These are phyloP conservation scores for Erodium trifolium DNA, from an alignment of 441 rosid genomes.

Conservation along the genomic window DNA sequence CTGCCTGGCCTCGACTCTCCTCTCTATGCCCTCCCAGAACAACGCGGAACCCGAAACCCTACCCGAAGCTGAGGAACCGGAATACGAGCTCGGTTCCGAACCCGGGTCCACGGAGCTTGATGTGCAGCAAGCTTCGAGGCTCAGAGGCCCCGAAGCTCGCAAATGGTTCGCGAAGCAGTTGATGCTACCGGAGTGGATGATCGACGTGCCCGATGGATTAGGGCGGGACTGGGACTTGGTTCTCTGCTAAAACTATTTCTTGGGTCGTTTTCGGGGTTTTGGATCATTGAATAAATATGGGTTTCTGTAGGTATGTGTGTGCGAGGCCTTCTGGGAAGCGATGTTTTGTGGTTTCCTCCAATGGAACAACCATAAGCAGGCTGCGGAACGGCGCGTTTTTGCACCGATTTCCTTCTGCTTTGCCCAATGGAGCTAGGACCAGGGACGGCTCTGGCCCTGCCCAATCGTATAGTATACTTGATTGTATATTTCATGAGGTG, in stretches of 20 bases:
- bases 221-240: conserved; percentile 50
- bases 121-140: conserved; percentile 53
- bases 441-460: conserved; percentile 57
- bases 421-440: conserved; percentile 69
- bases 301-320: conserved; percentile 54
- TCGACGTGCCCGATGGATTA: conserved; percentile 72
- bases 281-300: not conserved
- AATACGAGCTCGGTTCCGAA: conserved; percentile 23
- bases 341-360: conserved; percentile 79
- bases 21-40: conserved; percentile 26
- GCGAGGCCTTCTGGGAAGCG: conserved; percentile 90
- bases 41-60: conserved; percentile 29
- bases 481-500: conserved; percentile 96
- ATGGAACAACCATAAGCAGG: conserved; percentile 80
- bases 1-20: conserved; percentile 62
- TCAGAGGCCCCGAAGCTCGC: conserved; percentile 65
- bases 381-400: conserved; percentile 64
- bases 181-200: conserved; percentile 94
- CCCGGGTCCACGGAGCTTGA: conserved; percentile 40
- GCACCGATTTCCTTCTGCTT: conserved; percentile 79
- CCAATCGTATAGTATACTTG: conserved; percentile 71
- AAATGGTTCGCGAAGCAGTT: conserved; percentile 78
- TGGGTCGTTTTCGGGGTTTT: not conserved
- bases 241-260: conserved; percentile 1
- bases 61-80: conserved; percentile 21